Conservation (phyloP, 192 early-diverging fungal genomes). For the Globomyces pollinis-pini region DNA sequence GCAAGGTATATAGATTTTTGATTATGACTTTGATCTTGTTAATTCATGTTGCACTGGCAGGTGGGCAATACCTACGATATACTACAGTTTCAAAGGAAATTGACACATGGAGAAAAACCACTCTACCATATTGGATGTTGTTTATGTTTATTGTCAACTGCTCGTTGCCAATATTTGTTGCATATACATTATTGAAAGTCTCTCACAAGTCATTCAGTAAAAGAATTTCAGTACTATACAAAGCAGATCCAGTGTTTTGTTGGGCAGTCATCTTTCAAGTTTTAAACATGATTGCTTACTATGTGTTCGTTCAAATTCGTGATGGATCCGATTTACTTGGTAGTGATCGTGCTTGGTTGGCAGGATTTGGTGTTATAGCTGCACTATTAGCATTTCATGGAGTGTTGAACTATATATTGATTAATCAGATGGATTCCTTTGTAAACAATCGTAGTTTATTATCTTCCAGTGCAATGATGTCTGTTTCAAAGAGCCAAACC, state of each 20-base stretch:
- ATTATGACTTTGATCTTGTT: not conserved
- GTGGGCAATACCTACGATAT: not conserved
- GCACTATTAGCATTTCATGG: not conserved
- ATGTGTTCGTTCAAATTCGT: not conserved
- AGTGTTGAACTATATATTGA: not conserved
- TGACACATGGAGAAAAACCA: not conserved
- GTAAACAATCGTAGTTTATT: too few relatives aligned
- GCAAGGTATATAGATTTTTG: not conserved
- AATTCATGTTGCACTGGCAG: not conserved
- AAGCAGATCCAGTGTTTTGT: constrained; percentile 3
- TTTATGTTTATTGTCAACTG: constrained; percentile 5
- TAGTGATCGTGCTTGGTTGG: not conserved
- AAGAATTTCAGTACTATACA: not conserved
- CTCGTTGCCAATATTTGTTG: constrained; percentile 1
- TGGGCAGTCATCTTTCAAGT: not conserved
- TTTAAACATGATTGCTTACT: not conserved
- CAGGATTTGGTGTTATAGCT: not conserved
- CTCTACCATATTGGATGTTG: not conserved
- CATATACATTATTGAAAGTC: not conserved
- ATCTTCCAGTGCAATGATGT: too few relatives aligned
- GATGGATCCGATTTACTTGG: not conserved
- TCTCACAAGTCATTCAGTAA: not conserved
- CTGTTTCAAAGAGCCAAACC: too few relatives aligned
- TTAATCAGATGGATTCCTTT: not conserved
- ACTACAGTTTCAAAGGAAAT: not conserved